phyloP scores from a whole-genome alignment of 2,329 filamentous ascomycete genomes.

The Talaromyces sp. region DNA sequence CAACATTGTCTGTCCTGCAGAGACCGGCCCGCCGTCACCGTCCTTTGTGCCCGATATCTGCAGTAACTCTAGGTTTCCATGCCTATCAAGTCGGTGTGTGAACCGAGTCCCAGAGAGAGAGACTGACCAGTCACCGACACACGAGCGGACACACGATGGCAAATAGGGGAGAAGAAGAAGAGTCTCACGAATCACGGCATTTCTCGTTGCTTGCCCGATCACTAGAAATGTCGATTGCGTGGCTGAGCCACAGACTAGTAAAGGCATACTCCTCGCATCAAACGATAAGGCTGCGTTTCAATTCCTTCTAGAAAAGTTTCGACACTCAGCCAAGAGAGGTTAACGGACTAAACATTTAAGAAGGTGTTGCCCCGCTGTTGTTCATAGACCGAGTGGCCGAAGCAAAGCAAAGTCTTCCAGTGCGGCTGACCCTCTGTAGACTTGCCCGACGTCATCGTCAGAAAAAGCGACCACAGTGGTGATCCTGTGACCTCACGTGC shows the following conservation, averaged over 20 bases:
- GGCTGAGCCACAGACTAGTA: neutral
- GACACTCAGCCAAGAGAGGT: neutral
- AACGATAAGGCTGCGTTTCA: neutral
- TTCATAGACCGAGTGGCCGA: neutral
- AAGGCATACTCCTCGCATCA: neutral
- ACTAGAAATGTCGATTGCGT: neutral
- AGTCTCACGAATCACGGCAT: neutral
- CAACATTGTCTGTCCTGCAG: neutral
- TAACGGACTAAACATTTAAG: neutral
- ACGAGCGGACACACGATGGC: neutral
- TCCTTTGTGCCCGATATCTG: conserved; percentile 1
- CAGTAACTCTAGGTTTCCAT: neutral
- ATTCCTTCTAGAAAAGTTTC: neutral
- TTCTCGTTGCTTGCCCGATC: neutral
- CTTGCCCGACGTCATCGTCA: conserved; percentile 10
- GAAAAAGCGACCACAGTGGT: neutral
- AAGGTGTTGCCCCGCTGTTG: neutral
- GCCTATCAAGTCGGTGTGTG: conserved; percentile 4
- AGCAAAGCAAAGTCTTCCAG: neutral
- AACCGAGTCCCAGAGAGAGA: neutral
- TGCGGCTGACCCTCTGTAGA: neutral
- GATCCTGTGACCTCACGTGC: conserved; percentile 16
- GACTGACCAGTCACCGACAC: neutral
- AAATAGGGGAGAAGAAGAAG: neutral
- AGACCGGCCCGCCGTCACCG: neutral